Evolutionary conservation across 257 asterid genomes (phyloP), one percentile per base, ranked within the genome.

Genomic region (Forsythia viridissima): DNA sequence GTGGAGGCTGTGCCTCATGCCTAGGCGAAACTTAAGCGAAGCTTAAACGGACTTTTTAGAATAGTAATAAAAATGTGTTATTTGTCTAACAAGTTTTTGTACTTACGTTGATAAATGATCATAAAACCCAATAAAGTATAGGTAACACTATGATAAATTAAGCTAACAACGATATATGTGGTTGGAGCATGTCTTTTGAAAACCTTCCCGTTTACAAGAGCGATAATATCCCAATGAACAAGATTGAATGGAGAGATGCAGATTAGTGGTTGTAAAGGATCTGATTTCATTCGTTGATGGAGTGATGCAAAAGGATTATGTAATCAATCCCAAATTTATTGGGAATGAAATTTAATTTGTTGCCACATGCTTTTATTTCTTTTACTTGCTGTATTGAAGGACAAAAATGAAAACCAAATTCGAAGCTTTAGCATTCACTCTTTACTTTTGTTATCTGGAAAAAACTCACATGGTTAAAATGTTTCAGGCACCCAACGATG

Each of bases 401-500:
- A 24, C 42, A 42, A 52, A 72, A 41, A 9, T 15, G 70, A 20
- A 30, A 30, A 72, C 12, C 37, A 8, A 40, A 37, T 59, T 71
- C 52, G 66, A 73, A 57, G 24, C 36, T 80, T 42, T 4, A 39
- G 63, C 10, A 7, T 42, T 68, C 70, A 44, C 51, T 51, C 61
- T 59, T 20, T 20, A 20, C 36, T 59, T 16, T 59, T 21, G 11
- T 61, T 61, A 8, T n/a, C 15, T 61, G 68, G 15, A 13, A 24
- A 61, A 20, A 61, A 61, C 69, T 61, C 16, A 61, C 39, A 24
- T 10, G 16, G 18, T 73, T 79, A 68, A 77, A 63, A 18, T 77
- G 71, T 74, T 30, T 65, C 57, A 80, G 82, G 76, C 44, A 20
- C 76, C 57, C 55, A 38, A 34, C 72, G 73, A 77, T 80, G 77